A percentile compares a stretch with the other conserved stretches of the same genome.
These are phyloP conservation scores for Colletotrichum incanum DNA, from an alignment of 2,329 filamentous ascomycete species.

Conservation along the genomic window DNA sequence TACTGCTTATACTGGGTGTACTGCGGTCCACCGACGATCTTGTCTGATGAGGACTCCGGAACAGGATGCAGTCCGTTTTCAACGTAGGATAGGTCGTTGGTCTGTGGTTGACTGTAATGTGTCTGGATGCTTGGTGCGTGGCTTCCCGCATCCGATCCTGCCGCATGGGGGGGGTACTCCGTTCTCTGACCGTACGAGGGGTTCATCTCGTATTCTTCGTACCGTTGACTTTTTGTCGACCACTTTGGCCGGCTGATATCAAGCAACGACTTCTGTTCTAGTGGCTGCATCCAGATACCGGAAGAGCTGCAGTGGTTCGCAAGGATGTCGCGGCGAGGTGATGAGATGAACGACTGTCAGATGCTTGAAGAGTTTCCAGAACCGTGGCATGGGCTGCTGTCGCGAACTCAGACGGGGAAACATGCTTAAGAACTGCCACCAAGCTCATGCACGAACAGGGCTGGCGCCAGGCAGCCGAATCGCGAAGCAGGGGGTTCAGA, in stretches of 20 bases:
- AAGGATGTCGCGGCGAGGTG: no score
- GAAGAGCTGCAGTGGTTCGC: no score
- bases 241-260: neutral
- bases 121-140: neutral
- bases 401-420: neutral
- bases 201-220: constrained; percentile 10
- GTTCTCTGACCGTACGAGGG: neutral
- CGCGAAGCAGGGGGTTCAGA: neutral
- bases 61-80: constrained; percentile 33
- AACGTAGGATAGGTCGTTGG: constrained; percentile 4
- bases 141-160: neutral
- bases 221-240: neutral
- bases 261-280: constrained; percentile 9
- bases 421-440: neutral
- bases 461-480: constrained; percentile 27
- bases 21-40: constrained; percentile 3
- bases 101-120: neutral
- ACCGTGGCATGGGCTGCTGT: neutral
- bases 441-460: neutral
- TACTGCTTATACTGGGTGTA: constrained; percentile 16
- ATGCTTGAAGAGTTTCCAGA: neutral
- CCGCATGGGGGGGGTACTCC: neutral
- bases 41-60: constrained; percentile 6
- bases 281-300: neutral
- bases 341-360: neutral